Base-by-base conservation (phyloP, 805 yeast species). In the Blastobotrys chiropterorum region DNA sequence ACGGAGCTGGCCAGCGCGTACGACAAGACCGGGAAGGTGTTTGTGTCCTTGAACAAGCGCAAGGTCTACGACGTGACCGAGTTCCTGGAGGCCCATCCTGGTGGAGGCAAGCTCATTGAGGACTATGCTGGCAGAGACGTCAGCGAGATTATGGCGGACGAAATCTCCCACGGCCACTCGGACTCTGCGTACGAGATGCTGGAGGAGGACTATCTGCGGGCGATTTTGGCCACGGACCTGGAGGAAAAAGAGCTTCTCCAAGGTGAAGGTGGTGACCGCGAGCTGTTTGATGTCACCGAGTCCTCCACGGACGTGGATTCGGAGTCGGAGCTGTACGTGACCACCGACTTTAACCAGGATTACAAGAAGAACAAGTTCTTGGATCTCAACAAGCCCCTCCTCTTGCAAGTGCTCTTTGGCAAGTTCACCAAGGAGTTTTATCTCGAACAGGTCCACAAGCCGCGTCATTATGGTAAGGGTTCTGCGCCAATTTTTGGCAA, bases 401-500 rank as follows among this genome's bases (percentile, higher is more conserved):
- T 94, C 43, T 64, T 80, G 68, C 99, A 94, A 73, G 87, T 94
- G 45, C 70, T 89, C 51, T 75, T 79, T 55, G 82, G 90, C 42
- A 76, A 78, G 38, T 94, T 90, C 75, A 65, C 86, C 42, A 92
- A 87, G 66, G 95, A 88, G 43, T 92, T 94, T 64, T 94, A 94
- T 68, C 75, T 94, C 64, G 96, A 90, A 66, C 97, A 94, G 71
- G 94, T 94, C 43, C 99, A 94, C 69, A 82, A 97, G 70, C 99
- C 99, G 50, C 83, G 99, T 67, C 99, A 94, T 69, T 94, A 90
- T 66, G 98, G 98, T 58, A 83, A 90, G 66, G 97, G 97, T 8
- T 88, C 97, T 2, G 99, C 99, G 11, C 97, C 90, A 4, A 67
- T 94, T 50, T 94, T 94, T 69, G 99, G 99, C 47, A 90, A 90